phyloP scores from a whole-genome alignment of 495 filamentous ascomycete species.

The Amphirosellinia nigrospora region DNA sequence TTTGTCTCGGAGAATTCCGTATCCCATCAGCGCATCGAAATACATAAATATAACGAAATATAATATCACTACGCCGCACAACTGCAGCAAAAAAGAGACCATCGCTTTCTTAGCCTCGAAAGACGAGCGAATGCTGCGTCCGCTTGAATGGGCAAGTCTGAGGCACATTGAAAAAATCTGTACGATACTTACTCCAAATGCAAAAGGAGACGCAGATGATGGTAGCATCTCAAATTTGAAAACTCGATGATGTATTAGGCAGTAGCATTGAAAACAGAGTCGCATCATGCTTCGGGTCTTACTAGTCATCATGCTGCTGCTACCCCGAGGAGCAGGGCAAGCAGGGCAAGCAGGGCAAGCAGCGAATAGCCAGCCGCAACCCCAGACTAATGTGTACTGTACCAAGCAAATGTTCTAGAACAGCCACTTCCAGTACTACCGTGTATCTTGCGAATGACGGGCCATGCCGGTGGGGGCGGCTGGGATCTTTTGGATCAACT shows the following conservation, averaged over 20 bases:
- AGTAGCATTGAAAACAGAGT: neutral
- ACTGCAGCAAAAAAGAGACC: neutral
- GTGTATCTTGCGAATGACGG: neutral
- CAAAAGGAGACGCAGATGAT: neutral
- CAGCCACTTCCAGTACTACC: neutral
- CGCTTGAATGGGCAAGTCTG: neutral
- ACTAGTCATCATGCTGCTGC: conserved; percentile 11
- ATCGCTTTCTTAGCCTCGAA: neutral
- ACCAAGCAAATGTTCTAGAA: conserved; percentile 5
- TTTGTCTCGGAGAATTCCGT: conserved; percentile 9
- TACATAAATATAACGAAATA: neutral
- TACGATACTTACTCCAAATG: neutral
- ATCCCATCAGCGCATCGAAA: neutral
- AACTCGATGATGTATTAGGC: neutral
- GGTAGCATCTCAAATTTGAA: neutral
- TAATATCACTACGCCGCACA: conserved; percentile 3
- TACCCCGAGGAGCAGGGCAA: neutral
- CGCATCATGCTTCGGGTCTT: conserved; percentile 8
- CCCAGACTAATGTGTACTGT: conserved; percentile 5
- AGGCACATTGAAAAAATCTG: neutral
- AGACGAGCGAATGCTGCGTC: neutral
- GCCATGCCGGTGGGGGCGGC: neutral
- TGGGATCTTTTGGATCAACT: neutral
- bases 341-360: neutral
- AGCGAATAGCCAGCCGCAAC: neutral